Conservation (phyloP, 2,329 filamentous ascomycete genomes). For the Rutstroemia sp. region DNA sequence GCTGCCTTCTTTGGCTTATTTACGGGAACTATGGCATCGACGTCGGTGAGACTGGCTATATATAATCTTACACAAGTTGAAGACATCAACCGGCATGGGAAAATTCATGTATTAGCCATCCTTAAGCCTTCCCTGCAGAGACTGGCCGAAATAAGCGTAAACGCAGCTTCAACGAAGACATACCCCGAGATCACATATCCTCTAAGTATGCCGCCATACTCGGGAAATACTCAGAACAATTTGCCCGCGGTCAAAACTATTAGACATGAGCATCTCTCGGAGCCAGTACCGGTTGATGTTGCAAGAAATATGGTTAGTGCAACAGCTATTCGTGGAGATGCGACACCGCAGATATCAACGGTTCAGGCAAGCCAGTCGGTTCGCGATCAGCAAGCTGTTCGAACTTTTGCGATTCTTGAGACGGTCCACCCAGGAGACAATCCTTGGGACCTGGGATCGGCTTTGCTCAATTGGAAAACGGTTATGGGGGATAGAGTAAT, state of each 20-base stretch:
- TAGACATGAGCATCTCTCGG: constrained; percentile 2
- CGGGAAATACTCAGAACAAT: not conserved
- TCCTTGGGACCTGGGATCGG: constrained; percentile 69
- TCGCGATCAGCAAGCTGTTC: constrained; percentile 36
- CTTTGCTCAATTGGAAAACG: constrained; percentile 62
- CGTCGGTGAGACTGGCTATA: constrained; percentile 61
- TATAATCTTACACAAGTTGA: constrained; percentile 83
- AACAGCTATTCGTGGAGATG: not conserved
- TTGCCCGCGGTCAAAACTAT: constrained; percentile 2
- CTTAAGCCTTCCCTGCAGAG: constrained; percentile 42
- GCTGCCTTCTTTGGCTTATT: constrained; percentile 75
- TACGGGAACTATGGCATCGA: constrained; percentile 66
- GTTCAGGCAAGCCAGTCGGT: not conserved
- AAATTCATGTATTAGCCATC: constrained; percentile 68
- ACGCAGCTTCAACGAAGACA: constrained; percentile 34
- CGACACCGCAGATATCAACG: not conserved
- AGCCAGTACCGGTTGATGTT: not conserved
- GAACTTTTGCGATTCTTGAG: constrained; percentile 72
- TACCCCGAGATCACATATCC: constrained; percentile 54
- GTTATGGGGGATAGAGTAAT: constrained; percentile 67
- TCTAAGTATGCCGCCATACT: constrained; percentile 28
- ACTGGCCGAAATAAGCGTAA: constrained; percentile 20
- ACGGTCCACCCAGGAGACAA: constrained; percentile 65
- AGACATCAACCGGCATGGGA: constrained; percentile 52
- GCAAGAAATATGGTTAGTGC: constrained; percentile 3